Evolutionary conservation across 1,284 basidiomycete genomes (phyloP), one percentile per base, ranked within the genome.

Genomic region (Melampsora abietis-canadensis): DNA sequence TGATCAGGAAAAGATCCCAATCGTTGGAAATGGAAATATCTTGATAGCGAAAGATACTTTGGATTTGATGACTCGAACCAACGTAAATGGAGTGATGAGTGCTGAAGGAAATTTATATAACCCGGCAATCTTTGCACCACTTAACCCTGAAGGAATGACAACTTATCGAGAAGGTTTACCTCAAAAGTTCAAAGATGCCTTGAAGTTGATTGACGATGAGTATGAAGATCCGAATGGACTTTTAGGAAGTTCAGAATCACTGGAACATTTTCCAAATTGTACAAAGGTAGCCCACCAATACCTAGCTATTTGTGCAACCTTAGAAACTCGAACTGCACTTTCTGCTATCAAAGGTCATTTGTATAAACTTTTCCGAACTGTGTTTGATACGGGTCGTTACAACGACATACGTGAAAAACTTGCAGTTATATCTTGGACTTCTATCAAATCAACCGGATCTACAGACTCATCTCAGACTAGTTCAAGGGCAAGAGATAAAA

Each of bases 11-110:
- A 30, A 27, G 2, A 24, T 98, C 0, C 95, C 95, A 0, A 94
- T 98, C 1, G 92, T 98, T 80, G 94, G 95, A 0, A 98, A 98
- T 81, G 95, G 95, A n/a, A 98, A 98, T 81, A 88, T 98, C 66
- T 87, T 98, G 12, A 93, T 87, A 82, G 86, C 89, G 62, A 86
- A 88, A 30, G 94, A 98, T 81, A 87, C 94, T 66, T 85, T 86
- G 59, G 84, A 85, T 6, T 95, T 93, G 80, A 83, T 98, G 30
- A 85, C 86, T 17, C 85, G 86, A 46, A 98, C 95, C 0, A 90
- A 92, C 2, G 90, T 88, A 3, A 92, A 97, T 79, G 95, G 89
- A 0, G 88, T 98, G 77, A 97, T 98, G 94, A 90, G 88, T 68
- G 95, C 95, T 0, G 95, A 98, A 82, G 95, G 92, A 0, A 91